phyloP scores from a whole-genome alignment of 306 rosid genomes.

The Prinsepia uniflora region DNA sequence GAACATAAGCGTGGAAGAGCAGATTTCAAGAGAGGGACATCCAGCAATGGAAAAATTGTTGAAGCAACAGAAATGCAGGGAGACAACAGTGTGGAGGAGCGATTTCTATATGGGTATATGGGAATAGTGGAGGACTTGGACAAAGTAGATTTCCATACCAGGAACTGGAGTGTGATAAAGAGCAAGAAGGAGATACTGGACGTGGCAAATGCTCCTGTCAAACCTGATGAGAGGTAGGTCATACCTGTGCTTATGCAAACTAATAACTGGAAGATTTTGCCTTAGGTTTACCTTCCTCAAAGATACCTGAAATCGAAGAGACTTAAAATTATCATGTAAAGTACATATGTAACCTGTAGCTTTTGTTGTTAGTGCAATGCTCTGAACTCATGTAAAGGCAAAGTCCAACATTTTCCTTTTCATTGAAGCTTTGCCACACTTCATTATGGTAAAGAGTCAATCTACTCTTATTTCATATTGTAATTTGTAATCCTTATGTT shows the following conservation, averaged over 20 bases:
- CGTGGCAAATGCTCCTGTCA: slow-evolving; percentile 75
- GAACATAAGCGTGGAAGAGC: slow-evolving; percentile 38
- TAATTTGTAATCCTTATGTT: not conserved
- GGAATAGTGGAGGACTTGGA: slow-evolving; percentile 82
- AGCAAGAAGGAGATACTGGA: slow-evolving; percentile 84
- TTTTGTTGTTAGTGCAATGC: not conserved
- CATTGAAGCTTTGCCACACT: not conserved
- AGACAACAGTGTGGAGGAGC: slow-evolving; percentile 38
- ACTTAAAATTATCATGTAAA: not conserved
- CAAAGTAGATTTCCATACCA: slow-evolving; percentile 58
- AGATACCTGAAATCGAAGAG: not conserved
- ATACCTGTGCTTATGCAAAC: not conserved
- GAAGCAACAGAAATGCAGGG: slow-evolving; percentile 28
- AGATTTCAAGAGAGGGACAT: slow-evolving; percentile 30
- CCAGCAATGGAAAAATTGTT: slow-evolving; percentile 13
- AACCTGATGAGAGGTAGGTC: slow-evolving; percentile 42
- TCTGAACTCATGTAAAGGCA: not conserved
- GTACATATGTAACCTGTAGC: not conserved
- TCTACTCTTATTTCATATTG: not conserved
- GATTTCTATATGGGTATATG: slow-evolving; percentile 65
- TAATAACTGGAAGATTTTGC: not conserved
- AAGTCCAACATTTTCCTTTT: not conserved
- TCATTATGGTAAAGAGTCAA: not conserved
- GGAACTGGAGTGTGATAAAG: slow-evolving; percentile 57
- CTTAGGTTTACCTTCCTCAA: not conserved